These are phyloP conservation scores for Leucaena leucocephala DNA, from an alignment of 306 rosid species.

Conservation along the genomic window DNA sequence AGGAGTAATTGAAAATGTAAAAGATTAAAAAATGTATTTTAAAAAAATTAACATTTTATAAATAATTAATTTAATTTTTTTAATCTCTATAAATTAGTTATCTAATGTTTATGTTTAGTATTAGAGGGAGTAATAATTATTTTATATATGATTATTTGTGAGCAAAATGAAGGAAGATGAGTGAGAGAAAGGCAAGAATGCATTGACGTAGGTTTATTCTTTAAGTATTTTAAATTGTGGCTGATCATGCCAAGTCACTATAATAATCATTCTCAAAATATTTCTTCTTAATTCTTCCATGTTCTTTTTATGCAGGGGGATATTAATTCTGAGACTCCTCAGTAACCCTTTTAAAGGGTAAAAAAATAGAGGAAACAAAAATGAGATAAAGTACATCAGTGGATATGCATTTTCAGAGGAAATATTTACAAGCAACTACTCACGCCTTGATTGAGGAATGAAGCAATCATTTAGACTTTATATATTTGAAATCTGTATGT, in stretches of 20 bases:
- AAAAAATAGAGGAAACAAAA: background rate
- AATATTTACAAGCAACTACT: background rate
- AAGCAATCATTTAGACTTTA: background rate
- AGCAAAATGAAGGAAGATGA: background rate
- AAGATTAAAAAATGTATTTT: too few relatives aligned
- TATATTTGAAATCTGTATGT: background rate
- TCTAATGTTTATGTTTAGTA: too few relatives aligned
- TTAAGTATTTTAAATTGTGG: background rate
- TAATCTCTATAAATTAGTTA: too few relatives aligned
- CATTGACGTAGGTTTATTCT: background rate
- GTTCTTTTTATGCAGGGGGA: slow-evolving; percentile 47
- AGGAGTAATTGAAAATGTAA: too few relatives aligned
- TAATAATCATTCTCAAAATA: slow-evolving; percentile 12
- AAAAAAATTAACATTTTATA: too few relatives aligned
- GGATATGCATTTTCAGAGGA: background rate
- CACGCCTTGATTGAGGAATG: slow-evolving; percentile 11
- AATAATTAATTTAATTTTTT: too few relatives aligned
- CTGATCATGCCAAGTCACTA: slow-evolving; percentile 4
- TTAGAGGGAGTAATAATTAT: too few relatives aligned
- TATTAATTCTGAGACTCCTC: slow-evolving; percentile 45
- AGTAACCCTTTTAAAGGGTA: slow-evolving; percentile 24
- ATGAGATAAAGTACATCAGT: background rate
- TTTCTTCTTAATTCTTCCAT: slow-evolving; percentile 7
- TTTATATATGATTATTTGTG: background rate
- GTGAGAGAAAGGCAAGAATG: background rate